Evolutionary conservation across 2,329 filamentous ascomycete species (phyloP).

Genomic region (Stachybotrys elegans): DNA sequence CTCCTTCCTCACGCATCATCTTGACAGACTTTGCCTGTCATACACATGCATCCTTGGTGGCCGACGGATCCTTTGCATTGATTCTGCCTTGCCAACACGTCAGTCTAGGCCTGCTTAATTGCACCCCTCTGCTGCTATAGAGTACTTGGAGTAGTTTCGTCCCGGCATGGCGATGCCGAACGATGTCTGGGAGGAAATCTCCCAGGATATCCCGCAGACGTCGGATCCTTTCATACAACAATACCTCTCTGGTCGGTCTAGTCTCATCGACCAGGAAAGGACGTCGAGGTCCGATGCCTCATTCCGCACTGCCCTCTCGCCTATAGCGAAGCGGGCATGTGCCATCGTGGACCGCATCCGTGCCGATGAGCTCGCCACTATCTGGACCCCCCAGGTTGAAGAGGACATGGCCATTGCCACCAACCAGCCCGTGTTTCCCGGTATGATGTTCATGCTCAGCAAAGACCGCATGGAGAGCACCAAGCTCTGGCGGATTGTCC

Average conservation of each 20-base stretch:
- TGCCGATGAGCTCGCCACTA: conserved; percentile 64
- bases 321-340: conserved; percentile 72
- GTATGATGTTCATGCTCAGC: conserved; percentile 89
- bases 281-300: conserved; percentile 69
- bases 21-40: no score
- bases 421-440: conserved; percentile 68
- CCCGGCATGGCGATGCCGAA: conserved; percentile 38
- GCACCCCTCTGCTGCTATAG: not conserved
- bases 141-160: not conserved
- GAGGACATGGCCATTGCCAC: conserved; percentile 59
- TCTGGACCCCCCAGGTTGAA: conserved; percentile 74
- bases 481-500: conserved; percentile 78
- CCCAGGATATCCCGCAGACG: conserved; percentile 48
- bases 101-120: not conserved
- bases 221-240: conserved; percentile 76
- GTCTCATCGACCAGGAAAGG: conserved; percentile 75
- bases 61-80: no score
- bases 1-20: not conserved
- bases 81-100: not conserved
- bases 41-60: no score
- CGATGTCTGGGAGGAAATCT: conserved; percentile 55
- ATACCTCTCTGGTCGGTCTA: conserved; percentile 71
- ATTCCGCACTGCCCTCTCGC: conserved; percentile 71
- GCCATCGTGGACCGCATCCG: conserved; percentile 77
- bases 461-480: conserved; percentile 83